phyloP scores from a whole-genome alignment of 352 stramenopile genomes.

The Plasmopara halstedii region DNA sequence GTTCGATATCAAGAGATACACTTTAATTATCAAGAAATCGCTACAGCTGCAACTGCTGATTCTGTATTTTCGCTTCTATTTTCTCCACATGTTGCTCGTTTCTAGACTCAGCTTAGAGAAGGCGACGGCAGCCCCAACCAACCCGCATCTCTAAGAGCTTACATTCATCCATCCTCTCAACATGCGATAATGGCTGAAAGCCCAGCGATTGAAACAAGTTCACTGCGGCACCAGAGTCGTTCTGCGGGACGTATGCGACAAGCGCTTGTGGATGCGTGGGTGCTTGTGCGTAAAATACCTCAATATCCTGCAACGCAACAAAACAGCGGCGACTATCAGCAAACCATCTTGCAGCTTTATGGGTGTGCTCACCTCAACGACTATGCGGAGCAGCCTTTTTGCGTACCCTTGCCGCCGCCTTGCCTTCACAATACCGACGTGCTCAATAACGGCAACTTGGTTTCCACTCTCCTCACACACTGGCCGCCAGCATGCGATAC shows the following conservation, averaged over 20 bases:
- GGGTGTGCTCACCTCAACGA: conserved; percentile 35
- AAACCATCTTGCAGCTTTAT: neutral
- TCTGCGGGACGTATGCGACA: conserved; percentile 34
- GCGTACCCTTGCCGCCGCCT: conserved; percentile 51
- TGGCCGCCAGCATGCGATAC: conserved; percentile 40
- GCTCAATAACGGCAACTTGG: conserved; percentile 44
- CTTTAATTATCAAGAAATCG: too few relatives aligned
- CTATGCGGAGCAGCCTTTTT: conserved; percentile 35
- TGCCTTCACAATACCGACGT: conserved; percentile 43
- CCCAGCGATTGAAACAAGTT: conserved; percentile 47
- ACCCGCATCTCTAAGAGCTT: conserved; percentile 26
- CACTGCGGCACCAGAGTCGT: conserved; percentile 28
- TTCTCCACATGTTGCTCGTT: too few relatives aligned
- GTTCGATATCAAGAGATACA: too few relatives aligned
- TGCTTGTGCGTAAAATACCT: conserved; percentile 28
- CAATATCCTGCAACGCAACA: conserved; percentile 31
- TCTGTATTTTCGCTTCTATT: too few relatives aligned
- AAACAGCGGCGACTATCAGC: conserved; percentile 7
- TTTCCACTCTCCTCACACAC: conserved; percentile 29
- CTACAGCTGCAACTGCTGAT: too few relatives aligned
- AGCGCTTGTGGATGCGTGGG: conserved; percentile 23
- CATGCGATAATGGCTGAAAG: conserved; percentile 35
- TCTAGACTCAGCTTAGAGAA: too few relatives aligned
- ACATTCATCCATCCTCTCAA: conserved; percentile 19
- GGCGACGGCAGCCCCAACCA: conserved; percentile 14